These are phyloP conservation scores for Pyrrhoderma noxium DNA, from an alignment of 1,284 basidiomycete genomes.

Conservation along the genomic window DNA sequence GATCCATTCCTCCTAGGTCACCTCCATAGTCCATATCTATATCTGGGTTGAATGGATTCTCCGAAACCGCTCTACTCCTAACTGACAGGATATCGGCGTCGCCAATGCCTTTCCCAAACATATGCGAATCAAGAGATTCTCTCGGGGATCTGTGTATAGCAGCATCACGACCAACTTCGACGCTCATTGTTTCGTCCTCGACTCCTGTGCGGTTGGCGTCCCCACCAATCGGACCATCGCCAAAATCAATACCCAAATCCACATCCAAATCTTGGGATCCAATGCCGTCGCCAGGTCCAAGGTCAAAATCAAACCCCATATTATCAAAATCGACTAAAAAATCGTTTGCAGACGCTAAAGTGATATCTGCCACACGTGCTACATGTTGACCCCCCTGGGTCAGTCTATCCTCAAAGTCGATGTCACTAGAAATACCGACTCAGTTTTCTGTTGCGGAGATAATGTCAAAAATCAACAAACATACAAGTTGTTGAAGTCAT, in stretches of 20 bases:
- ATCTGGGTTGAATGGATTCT: slow-evolving; percentile 54
- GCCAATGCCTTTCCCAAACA: slow-evolving; percentile 40
- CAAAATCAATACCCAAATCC: slow-evolving; percentile 68
- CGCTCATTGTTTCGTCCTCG: slow-evolving; percentile 47
- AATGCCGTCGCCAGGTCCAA: slow-evolving; percentile 74
- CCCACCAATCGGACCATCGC: slow-evolving; percentile 33
- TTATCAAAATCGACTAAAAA: slow-evolving; percentile 54
- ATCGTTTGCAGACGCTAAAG: slow-evolving; percentile 64
- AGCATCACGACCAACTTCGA: slow-evolving; percentile 73
- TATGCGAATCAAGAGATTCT: slow-evolving; percentile 54
- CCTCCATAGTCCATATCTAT: slow-evolving; percentile 55
- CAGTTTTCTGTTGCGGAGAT: background rate
- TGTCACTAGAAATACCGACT: slow-evolving; percentile 50
- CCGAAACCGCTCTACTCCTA: slow-evolving; percentile 54
- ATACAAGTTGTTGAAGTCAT: slow-evolving; percentile 75
- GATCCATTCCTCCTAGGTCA: slow-evolving; percentile 43
- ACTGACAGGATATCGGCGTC: slow-evolving; percentile 57
- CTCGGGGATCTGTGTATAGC: slow-evolving; percentile 36
- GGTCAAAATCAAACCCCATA: slow-evolving; percentile 47
- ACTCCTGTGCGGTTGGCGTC: slow-evolving; percentile 33
- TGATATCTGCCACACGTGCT: slow-evolving; percentile 79
- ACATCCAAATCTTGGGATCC: slow-evolving; percentile 79
- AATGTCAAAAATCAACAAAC: slow-evolving; percentile 15
- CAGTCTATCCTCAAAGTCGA: slow-evolving; percentile 64
- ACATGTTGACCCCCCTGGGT: slow-evolving; percentile 71